Evolutionary conservation across 2,329 filamentous ascomycete genomes (phyloP), one percentile per base, ranked within the genome.

Genomic region (Madurella mycetomatis): DNA sequence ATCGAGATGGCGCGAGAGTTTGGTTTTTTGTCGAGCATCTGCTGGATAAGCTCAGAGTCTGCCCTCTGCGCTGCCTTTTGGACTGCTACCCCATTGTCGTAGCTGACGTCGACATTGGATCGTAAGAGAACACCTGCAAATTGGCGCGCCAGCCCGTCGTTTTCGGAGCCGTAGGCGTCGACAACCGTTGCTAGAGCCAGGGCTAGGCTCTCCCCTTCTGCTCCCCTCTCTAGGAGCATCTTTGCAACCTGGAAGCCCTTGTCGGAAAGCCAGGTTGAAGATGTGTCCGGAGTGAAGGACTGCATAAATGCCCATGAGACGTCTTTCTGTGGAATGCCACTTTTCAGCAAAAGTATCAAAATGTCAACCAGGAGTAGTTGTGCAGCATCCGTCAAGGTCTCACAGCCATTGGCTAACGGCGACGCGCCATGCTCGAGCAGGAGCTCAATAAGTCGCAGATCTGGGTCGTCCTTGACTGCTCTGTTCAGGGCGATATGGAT

Each of bases 341-440:
- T 64, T 9, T 72, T 65, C 15, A 82, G 59, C 5, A 82, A 66
- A 7, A 77, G 62, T 4, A 69, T 62, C 7, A 83, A 64, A 1
- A 73, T 64, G 0, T 72, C 65, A 1, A 69, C 61, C 13, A 73
- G 61, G 4, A 74, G 65, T 1, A 67, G 71, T 50, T 72, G 69
- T 0, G 74, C 70, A 1, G 78, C 77, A 52, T 81, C 77, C 1
- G 80, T 70, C 12, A 84, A 61, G 1, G 77, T 75, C 63, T 80
- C 76, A 65, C 78, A 81, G 19, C 72, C 72, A 50, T 82, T 80
- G 0, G 72, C 71, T 4, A 74, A 66, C 0, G 80, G 76, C 0
- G 78, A 82, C 30, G 80, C 81, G 0, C 81, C 76, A 37, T 79
- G 70, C 1, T 69, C 65, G 4, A 83, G 66, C 5, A 83, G 67